phyloP scores from a whole-genome alignment of 2,329 filamentous ascomycete species.

The Colletotrichum shisoi region DNA sequence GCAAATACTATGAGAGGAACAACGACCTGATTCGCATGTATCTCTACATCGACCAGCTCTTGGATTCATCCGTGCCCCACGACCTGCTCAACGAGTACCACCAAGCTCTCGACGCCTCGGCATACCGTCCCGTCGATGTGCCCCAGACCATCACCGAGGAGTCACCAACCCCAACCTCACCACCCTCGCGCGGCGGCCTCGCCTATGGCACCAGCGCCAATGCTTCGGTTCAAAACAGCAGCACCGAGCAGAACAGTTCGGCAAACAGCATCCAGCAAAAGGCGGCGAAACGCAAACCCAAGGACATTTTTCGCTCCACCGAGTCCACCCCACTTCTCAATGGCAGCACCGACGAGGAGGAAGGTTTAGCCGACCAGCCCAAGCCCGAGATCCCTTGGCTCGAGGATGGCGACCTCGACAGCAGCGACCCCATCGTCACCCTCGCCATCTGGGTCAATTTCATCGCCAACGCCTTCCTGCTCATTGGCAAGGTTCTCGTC shows the following conservation, averaged over 20 bases:
- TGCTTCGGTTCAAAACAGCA: conserved; percentile 36
- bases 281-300: conserved; percentile 81
- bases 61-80: conserved; percentile 92
- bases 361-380: conserved; percentile 49
- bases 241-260: conserved; percentile 37
- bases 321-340: conserved; percentile 73
- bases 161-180: conserved; percentile 49
- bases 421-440: conserved; percentile 77
- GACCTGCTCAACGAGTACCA: conserved; percentile 89
- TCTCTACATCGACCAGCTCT: conserved; percentile 86
- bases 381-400: conserved; percentile 72
- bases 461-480: conserved; percentile 75
- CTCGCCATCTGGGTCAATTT: conserved; percentile 89
- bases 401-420: conserved; percentile 76
- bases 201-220: conserved; percentile 39
- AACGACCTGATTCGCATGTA: conserved; percentile 92
- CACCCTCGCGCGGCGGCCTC: conserved; percentile 38
- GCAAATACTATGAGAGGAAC: conserved; percentile 86
- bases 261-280: conserved; percentile 52
- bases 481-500: conserved; percentile 79
- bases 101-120: conserved; percentile 64
- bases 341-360: conserved; percentile 51
- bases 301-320: conserved; percentile 81
- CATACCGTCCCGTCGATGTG: conserved; percentile 65
- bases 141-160: conserved; percentile 82